Evolutionary conservation across 116 monocot species (phyloP).

Genomic region (Trichopus zeylanicus): DNA sequence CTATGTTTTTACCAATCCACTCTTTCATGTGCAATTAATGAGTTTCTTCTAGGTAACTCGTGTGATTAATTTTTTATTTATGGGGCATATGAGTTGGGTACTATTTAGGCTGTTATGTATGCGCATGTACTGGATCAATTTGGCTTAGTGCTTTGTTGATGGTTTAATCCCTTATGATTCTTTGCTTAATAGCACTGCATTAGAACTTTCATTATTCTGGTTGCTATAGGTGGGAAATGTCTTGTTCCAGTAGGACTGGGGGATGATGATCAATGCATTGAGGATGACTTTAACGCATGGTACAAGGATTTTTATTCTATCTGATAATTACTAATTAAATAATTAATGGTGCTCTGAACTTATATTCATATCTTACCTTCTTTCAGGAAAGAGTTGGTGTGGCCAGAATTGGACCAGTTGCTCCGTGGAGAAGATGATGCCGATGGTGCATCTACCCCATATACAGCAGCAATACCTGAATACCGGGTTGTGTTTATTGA

Average conservation of each 20-base stretch:
- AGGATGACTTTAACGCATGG: constrained; percentile 92
- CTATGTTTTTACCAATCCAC: too few species aligned
- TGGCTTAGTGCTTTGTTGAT: too few species aligned
- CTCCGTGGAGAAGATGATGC: constrained; percentile 67
- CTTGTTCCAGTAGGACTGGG: constrained; percentile 80
- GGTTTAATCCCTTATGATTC: background rate
- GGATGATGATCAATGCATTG: constrained; percentile 96
- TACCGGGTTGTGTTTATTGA: constrained; percentile 70
- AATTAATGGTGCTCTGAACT: background rate
- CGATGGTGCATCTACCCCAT: constrained; percentile 40
- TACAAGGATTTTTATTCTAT: constrained; percentile 12
- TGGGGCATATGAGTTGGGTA: too few species aligned
- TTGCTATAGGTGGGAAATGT: constrained; percentile 61
- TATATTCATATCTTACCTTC: background rate
- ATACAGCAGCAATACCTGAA: constrained; percentile 85
- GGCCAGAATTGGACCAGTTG: constrained; percentile 84
- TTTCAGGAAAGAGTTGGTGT: constrained; percentile 77
- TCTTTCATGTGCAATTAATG: too few species aligned
- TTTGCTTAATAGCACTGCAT: background rate
- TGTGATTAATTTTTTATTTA: too few species aligned
- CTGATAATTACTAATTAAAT: background rate
- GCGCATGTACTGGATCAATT: too few species aligned
- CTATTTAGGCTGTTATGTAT: too few species aligned
- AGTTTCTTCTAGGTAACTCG: too few species aligned
- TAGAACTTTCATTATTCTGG: constrained; percentile 6